Base-by-base conservation (phyloP, 83 land plant species). In the Thuja plicata region DNA sequence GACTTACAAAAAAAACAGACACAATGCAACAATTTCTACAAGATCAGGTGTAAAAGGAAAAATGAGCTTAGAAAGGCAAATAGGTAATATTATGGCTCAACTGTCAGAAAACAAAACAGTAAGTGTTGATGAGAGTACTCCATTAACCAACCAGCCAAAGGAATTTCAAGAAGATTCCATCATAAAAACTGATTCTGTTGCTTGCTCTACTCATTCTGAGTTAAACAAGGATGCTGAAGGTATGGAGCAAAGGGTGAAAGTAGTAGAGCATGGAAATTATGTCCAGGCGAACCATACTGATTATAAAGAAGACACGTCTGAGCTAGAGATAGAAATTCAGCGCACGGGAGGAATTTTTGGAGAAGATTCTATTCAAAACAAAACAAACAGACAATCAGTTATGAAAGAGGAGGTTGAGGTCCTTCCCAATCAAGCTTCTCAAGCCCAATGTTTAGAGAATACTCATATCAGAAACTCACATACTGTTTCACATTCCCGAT, bases 1-100 rank as follows among this genome's bases (percentile, higher is more conserved):
- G 8, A 80, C 84, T 8, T 80, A 80, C 48, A 80, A 46, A 80
- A 80, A 80, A 80, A 80, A 80, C 7, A 80, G 30, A 80, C 84
- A 80, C 9, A 80, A 80, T 40, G 84, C 21, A 40, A 21, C 27
- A 79, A 40, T 79, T 10, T 40, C 84, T 40, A 16, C 13, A 80
- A 80, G n/a, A 80, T 41, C 48, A 41, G 46, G 12, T 24, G 10
- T 80, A 9, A 80, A 41, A 43, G 45, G 84, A 80, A 80, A 80
- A 41, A 21, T 80, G 41, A 24, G 45, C 84, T 80, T n/a, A 21
- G 84, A 66, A 27, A 66, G 48, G 27, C 48, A 80, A 80, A 80
- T 43, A 80, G 19, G 5, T 41, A 43, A 80, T 41, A 80, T 41
- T 46, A n/a, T 45, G 52, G 85, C 32, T 46, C 15, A 83, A 48